Base-by-base conservation (phyloP, 495 filamentous ascomycete genomes). In the Bacidia rubella region DNA sequence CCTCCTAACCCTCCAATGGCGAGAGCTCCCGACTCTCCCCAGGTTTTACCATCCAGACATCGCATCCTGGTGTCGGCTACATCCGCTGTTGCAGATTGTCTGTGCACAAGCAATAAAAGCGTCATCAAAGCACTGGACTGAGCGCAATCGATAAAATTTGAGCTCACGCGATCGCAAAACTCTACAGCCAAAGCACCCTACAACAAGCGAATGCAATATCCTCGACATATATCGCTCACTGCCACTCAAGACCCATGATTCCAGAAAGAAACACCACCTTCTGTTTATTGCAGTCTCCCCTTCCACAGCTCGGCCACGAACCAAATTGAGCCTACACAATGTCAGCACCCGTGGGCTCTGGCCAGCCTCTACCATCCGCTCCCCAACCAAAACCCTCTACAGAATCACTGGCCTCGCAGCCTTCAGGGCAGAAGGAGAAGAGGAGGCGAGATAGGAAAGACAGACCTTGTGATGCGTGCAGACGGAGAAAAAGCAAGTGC, bases 401-500 rank as follows among this genome's bases (percentile, higher is more conserved):
- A 1, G 52, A 57, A 17, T 57, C 51, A 27, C 15, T 57, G 17
- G 49, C 56, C 39, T 57, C 61, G 19, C 54, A 58, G 35, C 17
- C 60, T n/a, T 40, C 25, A 26, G 45, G 21, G 23, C 38, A 27
- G 15, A 56, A 49, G 19, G 45, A 27, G 40, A 57, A 56, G 38
- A 51, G 39, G 41, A 43, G 54, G 29, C 54, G 63, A 45, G 63
- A 57, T 2, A 52, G 66, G 58, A 75, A 74, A 67, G 75, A 73
- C 58, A 73, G 59, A 63, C 76, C 67, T 11, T 83, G 81, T 66
- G 86, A 90, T 71, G 82, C 85, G 40, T 98, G 92, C 68, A 74
- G 87, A 52, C 78, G 79, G 66, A 74, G 89, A 63, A 88, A 90
- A 66, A 87, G 81, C 60, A 83, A 88, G 60, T 98, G 92, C 70